Base-by-base conservation (phyloP, 805 yeast genomes). In the Henningerozyma blattae region DNA sequence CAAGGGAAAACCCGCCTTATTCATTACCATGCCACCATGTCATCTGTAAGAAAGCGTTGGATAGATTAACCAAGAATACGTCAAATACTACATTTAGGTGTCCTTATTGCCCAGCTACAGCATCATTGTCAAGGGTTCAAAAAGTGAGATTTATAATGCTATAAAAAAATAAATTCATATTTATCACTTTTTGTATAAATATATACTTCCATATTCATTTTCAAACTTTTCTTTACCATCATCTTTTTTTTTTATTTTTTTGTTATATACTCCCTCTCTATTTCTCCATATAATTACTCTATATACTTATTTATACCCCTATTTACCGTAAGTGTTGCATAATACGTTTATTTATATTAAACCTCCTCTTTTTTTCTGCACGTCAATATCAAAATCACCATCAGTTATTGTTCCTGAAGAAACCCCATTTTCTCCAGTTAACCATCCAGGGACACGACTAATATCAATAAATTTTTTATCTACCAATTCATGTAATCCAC, bases 401-500 rank as follows among this genome's bases (percentile, higher is more conserved):
- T 67, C 54, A 19, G 45, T 47, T 4, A 71, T 54, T 0, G 41
- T 45, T 0, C 86, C 86, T 25, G 69, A 59, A 27, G 58, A 56
- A 1, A 55, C 44, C 0, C 81, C 79, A 40, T 76, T 77, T 50
- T 81, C 85, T 3, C 93, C 94, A 4, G 87, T 74, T 22, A 83
- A 52, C 87, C 86, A 83, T 20, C 74, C 68, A 1, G 94, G 94
- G 13, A 80, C 56, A 0, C 43, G 59, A n/a, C 64, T 58, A 0
- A 80, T 68, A 43, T 79, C 68, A 2, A 76, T 54, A 0, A 65
- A 45, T 1, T 62, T 68, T 41, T 58, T 36, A 34, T 61, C 61
- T 18, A 85, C 69, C 14, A 83, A 59, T 46, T 80, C 77, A 52
- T 80, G 85, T 26, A 83, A 47, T 0, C 94, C 94, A 2, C 74